phyloP scores from a whole-genome alignment of 805 yeast species.

The Candida sonorensis region DNA sequence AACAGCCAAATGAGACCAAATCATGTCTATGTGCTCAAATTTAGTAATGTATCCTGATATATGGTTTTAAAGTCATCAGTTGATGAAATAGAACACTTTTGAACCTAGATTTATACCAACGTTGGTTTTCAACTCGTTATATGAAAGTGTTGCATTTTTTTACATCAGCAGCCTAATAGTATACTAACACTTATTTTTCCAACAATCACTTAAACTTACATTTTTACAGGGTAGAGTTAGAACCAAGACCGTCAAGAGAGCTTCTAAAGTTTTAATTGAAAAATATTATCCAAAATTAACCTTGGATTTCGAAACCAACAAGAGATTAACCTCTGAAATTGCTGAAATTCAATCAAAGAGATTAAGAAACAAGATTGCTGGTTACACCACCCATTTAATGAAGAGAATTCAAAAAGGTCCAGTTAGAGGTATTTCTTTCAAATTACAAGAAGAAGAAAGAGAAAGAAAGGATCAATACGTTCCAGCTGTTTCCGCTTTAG shows the following conservation, averaged over 20 bases:
- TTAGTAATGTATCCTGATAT: no score
- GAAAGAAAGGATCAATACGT: constrained; percentile 99
- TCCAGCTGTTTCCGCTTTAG: constrained; percentile 99
- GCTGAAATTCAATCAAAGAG: constrained; percentile 99
- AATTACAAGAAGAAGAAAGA: constrained; percentile 99
- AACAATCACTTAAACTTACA: background rate
- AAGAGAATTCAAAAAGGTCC: constrained; percentile 99
- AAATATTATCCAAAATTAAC: constrained; percentile 99
- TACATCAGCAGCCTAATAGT: no score
- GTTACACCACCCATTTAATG: constrained; percentile 99
- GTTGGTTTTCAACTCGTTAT: no score
- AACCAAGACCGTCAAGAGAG: constrained; percentile 99
- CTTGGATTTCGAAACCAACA: constrained; percentile 99
- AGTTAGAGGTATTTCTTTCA: constrained; percentile 99
- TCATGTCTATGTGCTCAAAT: no score
- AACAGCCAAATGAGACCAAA: no score
- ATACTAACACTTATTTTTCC: constrained; percentile 8
- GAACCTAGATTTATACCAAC: no score
- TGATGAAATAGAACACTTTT: no score
- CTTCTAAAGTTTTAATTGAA: constrained; percentile 99
- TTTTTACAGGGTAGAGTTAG: constrained; percentile 94
- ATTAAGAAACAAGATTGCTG: constrained; percentile 99
- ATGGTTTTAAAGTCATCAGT: no score
- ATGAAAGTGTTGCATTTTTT: no score
- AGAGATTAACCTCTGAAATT: constrained; percentile 97